Percentiles rank a stretch among this genome's conserved stretches.
phyloP scores from a whole-genome alignment of 2,329 filamentous ascomycete genomes.

The Colletotrichum sp. region DNA sequence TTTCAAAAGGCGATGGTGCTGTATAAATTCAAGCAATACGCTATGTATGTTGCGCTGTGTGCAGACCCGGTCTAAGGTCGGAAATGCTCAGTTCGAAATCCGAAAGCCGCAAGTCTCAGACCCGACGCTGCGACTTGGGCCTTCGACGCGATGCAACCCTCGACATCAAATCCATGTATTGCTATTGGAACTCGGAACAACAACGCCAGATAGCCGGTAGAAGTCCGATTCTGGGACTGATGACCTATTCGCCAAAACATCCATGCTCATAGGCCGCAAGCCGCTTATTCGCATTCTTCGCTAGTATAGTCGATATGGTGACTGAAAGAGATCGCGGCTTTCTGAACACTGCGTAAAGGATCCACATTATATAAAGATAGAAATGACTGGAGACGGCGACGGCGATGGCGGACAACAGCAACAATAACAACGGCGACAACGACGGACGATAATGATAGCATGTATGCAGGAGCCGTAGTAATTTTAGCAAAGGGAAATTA shows the following conservation, averaged over 20 bases:
- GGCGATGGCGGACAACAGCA: not conserved
- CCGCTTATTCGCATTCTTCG: not conserved
- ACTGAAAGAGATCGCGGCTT: not conserved
- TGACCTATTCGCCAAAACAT: not conserved
- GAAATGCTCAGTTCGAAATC: too few relatives aligned
- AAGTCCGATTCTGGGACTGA: not conserved
- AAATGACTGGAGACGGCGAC: rapidly evolving
- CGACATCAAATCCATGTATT: not conserved
- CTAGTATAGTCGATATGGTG: not conserved
- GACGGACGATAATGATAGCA: not conserved
- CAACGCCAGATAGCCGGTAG: not conserved
- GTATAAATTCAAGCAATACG: too few relatives aligned
- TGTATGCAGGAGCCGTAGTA: not conserved
- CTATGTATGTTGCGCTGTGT: too few relatives aligned
- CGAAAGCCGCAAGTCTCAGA: too few relatives aligned
- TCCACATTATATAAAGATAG: not conserved
- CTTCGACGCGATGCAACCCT: not conserved
- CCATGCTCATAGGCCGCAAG: not conserved
- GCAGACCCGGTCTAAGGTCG: too few relatives aligned
- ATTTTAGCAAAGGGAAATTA: not conserved
- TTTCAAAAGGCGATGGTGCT: too few relatives aligned
- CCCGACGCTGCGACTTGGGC: too few relatives aligned
- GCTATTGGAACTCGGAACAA: rapidly evolving
- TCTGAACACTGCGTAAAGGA: too few relatives aligned
- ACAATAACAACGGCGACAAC: not conserved